Evolutionary conservation across 768 basidiomycete genomes (phyloP).

Genomic region (Rhizopogon rudus): DNA sequence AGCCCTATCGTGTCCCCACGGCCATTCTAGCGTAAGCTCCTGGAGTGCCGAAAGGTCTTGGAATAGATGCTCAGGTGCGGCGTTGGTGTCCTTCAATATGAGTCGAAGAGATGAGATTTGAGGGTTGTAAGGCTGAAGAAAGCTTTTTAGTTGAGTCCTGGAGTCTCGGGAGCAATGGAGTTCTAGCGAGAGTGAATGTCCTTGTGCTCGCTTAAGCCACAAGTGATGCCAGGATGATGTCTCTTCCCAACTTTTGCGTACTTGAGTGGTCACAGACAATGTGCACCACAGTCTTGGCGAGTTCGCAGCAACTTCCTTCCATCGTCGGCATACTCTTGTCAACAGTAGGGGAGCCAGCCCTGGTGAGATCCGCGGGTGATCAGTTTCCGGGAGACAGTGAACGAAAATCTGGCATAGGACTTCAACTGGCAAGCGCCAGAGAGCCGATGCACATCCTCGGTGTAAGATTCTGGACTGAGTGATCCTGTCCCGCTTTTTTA

Average conservation of each 20-base stretch:
- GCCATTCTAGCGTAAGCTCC: slow-evolving; percentile 12
- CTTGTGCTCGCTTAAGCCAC: slow-evolving; percentile 8
- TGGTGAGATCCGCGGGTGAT: background rate
- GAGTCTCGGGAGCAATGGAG: background rate
- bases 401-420: slow-evolving; percentile 43
- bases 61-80: slow-evolving; percentile 11
- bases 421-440: slow-evolving; percentile 40
- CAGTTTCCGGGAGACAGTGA: slow-evolving; percentile 30
- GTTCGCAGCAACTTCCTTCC: slow-evolving; percentile 34
- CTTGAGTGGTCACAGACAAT: slow-evolving; percentile 20
- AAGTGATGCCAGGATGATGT: slow-evolving; percentile 8
- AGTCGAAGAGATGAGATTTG: slow-evolving; percentile 1
- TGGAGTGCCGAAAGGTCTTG: slow-evolving; percentile 12
- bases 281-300: slow-evolving; percentile 43
- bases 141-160: background rate
- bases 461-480: slow-evolving; percentile 14
- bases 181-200: slow-evolving; percentile 13
- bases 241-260: slow-evolving; percentile 8
- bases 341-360: slow-evolving; percentile 32
- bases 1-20: background rate
- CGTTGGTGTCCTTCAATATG: slow-evolving; percentile 5
- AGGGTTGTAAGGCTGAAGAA: slow-evolving; percentile 15
- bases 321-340: slow-evolving; percentile 34
- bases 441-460: slow-evolving; percentile 17
- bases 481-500: slow-evolving; percentile 10